Percentiles rank a stretch among this genome's conserved stretches.
These are phyloP conservation scores for Aspergillus bombycis DNA, from an alignment of 2,329 filamentous ascomycete genomes.

Conservation along the genomic window DNA sequence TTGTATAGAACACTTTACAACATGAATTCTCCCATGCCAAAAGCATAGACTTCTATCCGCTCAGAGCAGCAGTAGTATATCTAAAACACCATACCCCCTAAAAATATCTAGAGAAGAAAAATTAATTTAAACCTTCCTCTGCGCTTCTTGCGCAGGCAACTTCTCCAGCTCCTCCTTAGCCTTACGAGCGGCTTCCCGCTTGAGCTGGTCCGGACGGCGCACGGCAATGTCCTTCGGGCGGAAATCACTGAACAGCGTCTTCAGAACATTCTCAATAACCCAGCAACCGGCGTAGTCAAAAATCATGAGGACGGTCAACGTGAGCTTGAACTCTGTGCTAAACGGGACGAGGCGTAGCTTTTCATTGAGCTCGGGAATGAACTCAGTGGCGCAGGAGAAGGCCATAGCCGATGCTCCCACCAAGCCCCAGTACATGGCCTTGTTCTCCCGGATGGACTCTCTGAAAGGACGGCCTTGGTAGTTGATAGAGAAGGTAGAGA, in stretches of 20 bases:
- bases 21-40: neutral
- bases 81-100: conserved; percentile 10
- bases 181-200: conserved; percentile 72
- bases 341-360: conserved; percentile 93
- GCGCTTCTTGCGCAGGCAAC: conserved; percentile 42
- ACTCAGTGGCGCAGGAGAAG: conserved; percentile 92
- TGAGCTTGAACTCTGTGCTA: conserved; percentile 81
- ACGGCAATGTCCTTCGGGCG: conserved; percentile 90
- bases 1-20: neutral
- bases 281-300: conserved; percentile 87
- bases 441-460: conserved; percentile 92
- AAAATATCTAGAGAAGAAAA: conserved; percentile 1
- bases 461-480: conserved; percentile 98
- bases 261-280: conserved; percentile 82
- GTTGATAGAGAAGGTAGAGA: conserved; percentile 98
- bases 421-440: conserved; percentile 97
- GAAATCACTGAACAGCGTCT: conserved; percentile 86
- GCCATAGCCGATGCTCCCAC: conserved; percentile 86
- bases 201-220: conserved; percentile 82
- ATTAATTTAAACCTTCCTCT: conserved; percentile 30
- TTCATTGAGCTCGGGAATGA: conserved; percentile 92
- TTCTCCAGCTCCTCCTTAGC: conserved; percentile 57
- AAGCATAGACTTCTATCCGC: neutral
- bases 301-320: conserved; percentile 82
- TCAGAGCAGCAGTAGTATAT: neutral